These are phyloP conservation scores for Evernia prunastri DNA, from an alignment of 495 filamentous ascomycete species.

Conservation along the genomic window DNA sequence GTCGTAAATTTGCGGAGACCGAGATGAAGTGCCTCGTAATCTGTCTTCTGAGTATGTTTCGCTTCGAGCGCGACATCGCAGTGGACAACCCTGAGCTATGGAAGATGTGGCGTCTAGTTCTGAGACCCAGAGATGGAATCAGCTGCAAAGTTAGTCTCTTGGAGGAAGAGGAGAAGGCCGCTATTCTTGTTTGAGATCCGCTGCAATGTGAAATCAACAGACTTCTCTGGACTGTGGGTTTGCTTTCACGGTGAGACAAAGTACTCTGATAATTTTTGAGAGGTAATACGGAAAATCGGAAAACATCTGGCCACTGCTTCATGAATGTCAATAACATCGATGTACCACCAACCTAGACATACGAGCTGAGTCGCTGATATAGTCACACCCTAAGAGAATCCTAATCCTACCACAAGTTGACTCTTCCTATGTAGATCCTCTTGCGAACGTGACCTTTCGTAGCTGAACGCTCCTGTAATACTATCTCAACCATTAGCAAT, in stretches of 20 bases:
- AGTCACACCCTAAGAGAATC: not conserved
- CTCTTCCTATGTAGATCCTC: not conserved
- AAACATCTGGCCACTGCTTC: not conserved
- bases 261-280: too few species aligned
- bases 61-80: conserved; percentile 31
- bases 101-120: conserved; percentile 50
- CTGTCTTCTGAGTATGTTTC: conserved; percentile 27
- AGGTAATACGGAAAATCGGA: not conserved
- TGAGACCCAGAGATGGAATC: conserved; percentile 46
- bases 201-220: not conserved
- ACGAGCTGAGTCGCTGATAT: not conserved
- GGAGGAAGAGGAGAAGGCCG: conserved; percentile 22
- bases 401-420: not conserved
- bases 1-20: conserved; percentile 29
- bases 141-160: conserved; percentile 35
- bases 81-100: conserved; percentile 43
- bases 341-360: not conserved
- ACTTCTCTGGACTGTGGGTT: not conserved
- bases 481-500: not conserved
- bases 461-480: not conserved
- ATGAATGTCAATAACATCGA: not conserved
- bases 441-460: not conserved
- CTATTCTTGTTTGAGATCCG: conserved; percentile 3
- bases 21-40: conserved; percentile 30
- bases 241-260: not conserved